phyloP scores from a whole-genome alignment of 768 basidiomycete genomes.

The Amanita rimosa region DNA sequence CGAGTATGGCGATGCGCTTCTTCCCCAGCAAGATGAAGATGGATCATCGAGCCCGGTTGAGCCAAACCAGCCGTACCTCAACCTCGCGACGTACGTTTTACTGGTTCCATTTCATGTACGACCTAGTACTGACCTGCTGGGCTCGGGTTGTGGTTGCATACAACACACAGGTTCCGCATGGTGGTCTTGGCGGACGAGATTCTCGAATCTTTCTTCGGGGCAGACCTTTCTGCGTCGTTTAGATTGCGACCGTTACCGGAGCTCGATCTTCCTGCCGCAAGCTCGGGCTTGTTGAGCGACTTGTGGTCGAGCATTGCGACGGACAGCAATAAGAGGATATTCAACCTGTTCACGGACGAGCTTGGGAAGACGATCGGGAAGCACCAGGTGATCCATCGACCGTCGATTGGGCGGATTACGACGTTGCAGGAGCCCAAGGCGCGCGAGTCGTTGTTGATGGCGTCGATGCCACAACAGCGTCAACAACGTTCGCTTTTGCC shows the following conservation, averaged over 20 bases:
- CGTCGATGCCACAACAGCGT: conserved; percentile 41
- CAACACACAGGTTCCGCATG: conserved; percentile 91
- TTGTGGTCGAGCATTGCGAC: conserved; percentile 86
- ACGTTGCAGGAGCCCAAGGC: conserved; percentile 81
- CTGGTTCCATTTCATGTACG: too few species aligned
- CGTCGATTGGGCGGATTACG: conserved; percentile 80
- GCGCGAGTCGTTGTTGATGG: conserved; percentile 76
- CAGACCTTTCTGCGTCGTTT: conserved; percentile 85
- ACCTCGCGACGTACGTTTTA: conserved; percentile 73
- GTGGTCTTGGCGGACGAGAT: conserved; percentile 95
- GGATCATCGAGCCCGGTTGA: conserved; percentile 36
- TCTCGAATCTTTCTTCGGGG: conserved; percentile 93
- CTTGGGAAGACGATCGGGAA: conserved; percentile 91
- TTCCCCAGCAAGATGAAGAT: conserved; percentile 40
- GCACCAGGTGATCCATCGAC: conserved; percentile 76
- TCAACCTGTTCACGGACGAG: conserved; percentile 89
- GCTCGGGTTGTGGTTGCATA: too few species aligned
- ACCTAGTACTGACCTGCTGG: too few species aligned
- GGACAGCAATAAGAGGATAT: conserved; percentile 86
- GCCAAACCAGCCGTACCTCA: conserved; percentile 85
- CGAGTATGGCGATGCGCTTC: conserved; percentile 93
- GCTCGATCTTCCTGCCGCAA: conserved; percentile 48
- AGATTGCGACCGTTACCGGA: conserved; percentile 62
- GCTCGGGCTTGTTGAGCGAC: conserved; percentile 64
- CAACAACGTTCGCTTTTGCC: too few species aligned